These are phyloP conservation scores for Blastosporella zonata DNA, from an alignment of 1,284 basidiomycete genomes.

Conservation along the genomic window DNA sequence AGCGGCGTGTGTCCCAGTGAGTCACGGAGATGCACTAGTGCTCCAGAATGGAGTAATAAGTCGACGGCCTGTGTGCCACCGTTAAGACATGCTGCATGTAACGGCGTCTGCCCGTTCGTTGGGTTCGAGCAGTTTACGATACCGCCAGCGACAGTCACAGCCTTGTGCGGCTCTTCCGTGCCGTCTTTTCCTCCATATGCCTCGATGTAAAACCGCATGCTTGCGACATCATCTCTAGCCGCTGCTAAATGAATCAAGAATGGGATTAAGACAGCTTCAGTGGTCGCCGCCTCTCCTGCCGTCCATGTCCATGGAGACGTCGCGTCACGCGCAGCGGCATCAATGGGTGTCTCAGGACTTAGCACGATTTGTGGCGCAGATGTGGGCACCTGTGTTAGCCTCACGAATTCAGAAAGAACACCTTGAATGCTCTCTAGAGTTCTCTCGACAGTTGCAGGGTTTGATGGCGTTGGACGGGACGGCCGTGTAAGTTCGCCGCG, in stretches of 20 bases:
- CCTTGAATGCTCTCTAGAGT: slow-evolving; percentile 61
- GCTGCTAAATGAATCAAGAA: slow-evolving; percentile 77
- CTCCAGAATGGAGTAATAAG: slow-evolving; percentile 71
- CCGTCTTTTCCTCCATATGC: slow-evolving; percentile 26
- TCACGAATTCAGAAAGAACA: slow-evolving; percentile 64
- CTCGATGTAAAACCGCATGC: slow-evolving; percentile 57
- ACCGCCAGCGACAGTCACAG: slow-evolving; percentile 53
- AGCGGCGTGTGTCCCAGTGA: slow-evolving; percentile 77
- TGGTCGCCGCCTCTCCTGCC: slow-evolving; percentile 64
- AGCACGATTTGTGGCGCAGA: slow-evolving; percentile 43
- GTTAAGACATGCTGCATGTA: slow-evolving; percentile 79
- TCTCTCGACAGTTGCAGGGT: slow-evolving; percentile 39
- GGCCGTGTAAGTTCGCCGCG: slow-evolving; percentile 82
- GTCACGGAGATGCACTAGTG: slow-evolving; percentile 84
- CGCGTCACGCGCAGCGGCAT: slow-evolving; percentile 42
- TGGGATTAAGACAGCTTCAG: slow-evolving; percentile 68
- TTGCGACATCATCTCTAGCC: slow-evolving; percentile 61
- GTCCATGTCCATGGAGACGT: slow-evolving; percentile 77
- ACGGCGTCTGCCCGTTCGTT: slow-evolving; percentile 68
- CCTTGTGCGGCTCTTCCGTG: slow-evolving; percentile 21
- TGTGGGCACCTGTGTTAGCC: slow-evolving; percentile 46
- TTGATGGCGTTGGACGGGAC: slow-evolving; percentile 36
- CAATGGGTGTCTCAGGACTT: slow-evolving; percentile 33
- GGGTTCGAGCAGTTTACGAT: slow-evolving; percentile 69
- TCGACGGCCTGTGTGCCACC: slow-evolving; percentile 57